Percentiles rank a stretch among this genome's conserved stretches.
Conservation (phyloP, 2,329 filamentous ascomycete genomes). For the Beauveria australis region DNA sequence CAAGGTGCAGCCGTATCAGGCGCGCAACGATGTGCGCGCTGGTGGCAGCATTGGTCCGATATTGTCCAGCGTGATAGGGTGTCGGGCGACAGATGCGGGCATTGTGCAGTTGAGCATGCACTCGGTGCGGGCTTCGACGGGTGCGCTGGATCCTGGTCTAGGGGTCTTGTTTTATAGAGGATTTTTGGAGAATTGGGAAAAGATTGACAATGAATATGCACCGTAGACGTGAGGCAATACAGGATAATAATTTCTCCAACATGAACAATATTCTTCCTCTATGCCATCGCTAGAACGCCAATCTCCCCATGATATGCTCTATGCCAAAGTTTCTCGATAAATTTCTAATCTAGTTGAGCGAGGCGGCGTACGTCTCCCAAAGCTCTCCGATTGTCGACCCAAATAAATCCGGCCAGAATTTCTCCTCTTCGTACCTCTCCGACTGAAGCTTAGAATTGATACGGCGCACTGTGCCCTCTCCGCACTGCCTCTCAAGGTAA, state of each 20-base stretch:
- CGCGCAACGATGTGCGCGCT: slow-evolving; percentile 80
- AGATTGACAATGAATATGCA: slow-evolving; percentile 72
- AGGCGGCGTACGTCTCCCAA: slow-evolving; percentile 62
- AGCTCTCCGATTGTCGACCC: slow-evolving; percentile 58
- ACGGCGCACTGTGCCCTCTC: slow-evolving; percentile 48
- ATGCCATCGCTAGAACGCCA: background rate
- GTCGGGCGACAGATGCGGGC: slow-evolving; percentile 77
- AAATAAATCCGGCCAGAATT: slow-evolving; percentile 62
- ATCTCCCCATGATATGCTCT: background rate
- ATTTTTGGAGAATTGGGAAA: slow-evolving; percentile 80
- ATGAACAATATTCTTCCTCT: background rate
- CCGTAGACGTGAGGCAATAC: slow-evolving; percentile 9
- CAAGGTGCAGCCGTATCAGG: slow-evolving; percentile 82
- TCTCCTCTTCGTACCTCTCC: slow-evolving; percentile 54
- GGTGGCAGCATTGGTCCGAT: slow-evolving; percentile 92
- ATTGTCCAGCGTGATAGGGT: slow-evolving; percentile 71
- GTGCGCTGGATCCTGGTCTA: slow-evolving; percentile 75
- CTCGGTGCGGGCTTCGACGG: slow-evolving; percentile 80
- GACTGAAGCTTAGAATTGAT: slow-evolving; percentile 61
- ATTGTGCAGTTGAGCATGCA: slow-evolving; percentile 94
- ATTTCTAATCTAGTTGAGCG: background rate
- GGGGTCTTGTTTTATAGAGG: slow-evolving; percentile 86
- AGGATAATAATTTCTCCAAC: background rate
- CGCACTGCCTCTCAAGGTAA: slow-evolving; percentile 65
- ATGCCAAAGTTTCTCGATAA: background rate